Percentiles rank a stretch among this genome's conserved stretches.
phyloP scores from a whole-genome alignment of 345 rosid genomes.

The Conringia planisiliqua region DNA sequence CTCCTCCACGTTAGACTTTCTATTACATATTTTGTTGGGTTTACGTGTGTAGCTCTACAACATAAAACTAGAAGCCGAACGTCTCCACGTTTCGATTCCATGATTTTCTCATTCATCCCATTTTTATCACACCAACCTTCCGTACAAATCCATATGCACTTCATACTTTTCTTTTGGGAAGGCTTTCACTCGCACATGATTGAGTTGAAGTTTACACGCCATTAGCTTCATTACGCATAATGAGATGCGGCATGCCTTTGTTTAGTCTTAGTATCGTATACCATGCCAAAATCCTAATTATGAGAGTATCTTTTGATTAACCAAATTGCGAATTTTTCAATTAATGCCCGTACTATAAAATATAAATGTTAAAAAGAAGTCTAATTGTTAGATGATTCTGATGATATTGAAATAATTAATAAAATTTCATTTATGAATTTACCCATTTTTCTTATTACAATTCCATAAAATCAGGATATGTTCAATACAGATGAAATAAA shows the following conservation, averaged over 20 bases:
- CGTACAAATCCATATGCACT: neutral
- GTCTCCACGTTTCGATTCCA: neutral
- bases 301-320: neutral
- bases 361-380: neutral
- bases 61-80: neutral
- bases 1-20: conserved; percentile 14
- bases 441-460: neutral
- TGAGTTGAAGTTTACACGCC: neutral
- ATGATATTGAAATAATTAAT: neutral
- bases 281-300: neutral
- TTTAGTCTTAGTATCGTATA: neutral
- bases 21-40: conserved; percentile 1
- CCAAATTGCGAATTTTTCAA: neutral
- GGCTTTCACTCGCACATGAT: neutral
- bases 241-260: neutral
- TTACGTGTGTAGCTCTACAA: conserved; percentile 17
- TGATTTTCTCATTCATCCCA: neutral
- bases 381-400: neutral
- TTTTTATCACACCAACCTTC: neutral
- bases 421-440: neutral
- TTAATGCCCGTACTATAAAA: no score
- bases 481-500: neutral
- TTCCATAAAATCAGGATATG: neutral
- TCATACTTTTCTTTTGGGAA: neutral
- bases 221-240: neutral